A percentile compares a stretch with the other conserved stretches of the same genome.
phyloP scores from a whole-genome alignment of 805 yeast species.

The Kluyveromyces wickerhamii region DNA sequence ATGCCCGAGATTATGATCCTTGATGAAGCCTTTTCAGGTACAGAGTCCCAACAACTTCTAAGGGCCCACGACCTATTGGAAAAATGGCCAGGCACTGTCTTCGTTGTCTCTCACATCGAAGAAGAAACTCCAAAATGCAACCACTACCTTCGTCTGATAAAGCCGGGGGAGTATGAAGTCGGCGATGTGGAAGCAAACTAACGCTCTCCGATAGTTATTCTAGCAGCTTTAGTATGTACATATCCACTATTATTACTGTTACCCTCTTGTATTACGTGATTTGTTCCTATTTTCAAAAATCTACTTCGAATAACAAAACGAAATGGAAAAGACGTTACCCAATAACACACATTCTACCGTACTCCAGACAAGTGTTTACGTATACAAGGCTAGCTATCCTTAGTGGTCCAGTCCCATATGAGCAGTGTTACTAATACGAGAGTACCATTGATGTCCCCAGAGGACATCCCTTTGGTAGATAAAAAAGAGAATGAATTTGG shows the following conservation, averaged over 20 bases:
- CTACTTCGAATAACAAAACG: too few relatives aligned
- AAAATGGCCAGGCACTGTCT: conserved; percentile 59
- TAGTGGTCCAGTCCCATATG: too few relatives aligned
- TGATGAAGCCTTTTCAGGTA: conserved; percentile 90
- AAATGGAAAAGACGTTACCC: too few relatives aligned
- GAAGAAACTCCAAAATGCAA: conserved; percentile 75
- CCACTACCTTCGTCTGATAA: conserved; percentile 29
- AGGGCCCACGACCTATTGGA: conserved; percentile 46
- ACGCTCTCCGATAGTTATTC: too few relatives aligned
- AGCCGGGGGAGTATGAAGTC: conserved; percentile 32
- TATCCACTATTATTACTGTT: too few relatives aligned
- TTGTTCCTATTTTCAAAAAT: too few relatives aligned
- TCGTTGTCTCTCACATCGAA: conserved; percentile 71
- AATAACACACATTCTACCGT: too few relatives aligned
- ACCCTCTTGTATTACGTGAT: too few relatives aligned
- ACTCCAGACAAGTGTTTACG: too few relatives aligned
- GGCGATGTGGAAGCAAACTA: conserved; percentile 16
- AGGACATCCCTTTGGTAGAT: conserved; percentile 30
- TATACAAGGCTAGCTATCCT: too few relatives aligned
- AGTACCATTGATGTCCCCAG: conserved; percentile 32
- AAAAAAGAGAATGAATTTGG: conserved; percentile 67
- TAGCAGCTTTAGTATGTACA: too few relatives aligned
- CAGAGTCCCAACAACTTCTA: conserved; percentile 57
- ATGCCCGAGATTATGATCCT: conserved; percentile 70
- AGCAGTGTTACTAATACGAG: conserved; percentile 13